phyloP scores from a whole-genome alignment of 2,329 filamentous ascomycete species.

The Botrytis deweyae region DNA sequence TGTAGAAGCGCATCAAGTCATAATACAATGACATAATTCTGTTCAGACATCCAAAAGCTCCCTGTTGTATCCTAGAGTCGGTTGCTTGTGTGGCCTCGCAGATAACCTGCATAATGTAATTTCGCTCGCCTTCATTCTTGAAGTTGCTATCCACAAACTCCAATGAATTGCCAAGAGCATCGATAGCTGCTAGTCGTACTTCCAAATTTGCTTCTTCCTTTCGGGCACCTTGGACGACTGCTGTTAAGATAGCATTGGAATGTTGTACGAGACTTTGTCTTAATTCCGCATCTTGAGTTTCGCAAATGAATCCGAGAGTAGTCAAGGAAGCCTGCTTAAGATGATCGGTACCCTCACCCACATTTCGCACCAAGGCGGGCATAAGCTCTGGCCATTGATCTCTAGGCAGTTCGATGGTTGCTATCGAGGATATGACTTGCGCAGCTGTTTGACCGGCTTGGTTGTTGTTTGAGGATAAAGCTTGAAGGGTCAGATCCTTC shows the following conservation, averaged over 20 bases:
- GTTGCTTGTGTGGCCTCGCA: conserved; percentile 96
- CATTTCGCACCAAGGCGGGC: conserved; percentile 84
- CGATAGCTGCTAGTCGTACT: conserved; percentile 89
- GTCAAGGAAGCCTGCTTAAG: conserved; percentile 94
- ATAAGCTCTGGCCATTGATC: conserved; percentile 94
- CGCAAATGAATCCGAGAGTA: conserved; percentile 98
- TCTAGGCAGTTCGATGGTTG: conserved; percentile 88
- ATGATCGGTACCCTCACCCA: conserved; percentile 80
- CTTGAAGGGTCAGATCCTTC: conserved; percentile 87
- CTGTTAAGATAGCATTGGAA: conserved; percentile 96
- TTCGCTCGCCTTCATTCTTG: conserved; percentile 97
- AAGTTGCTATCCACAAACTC: conserved; percentile 99
- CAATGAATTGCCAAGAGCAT: conserved; percentile 90
- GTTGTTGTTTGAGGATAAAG: conserved; percentile 73
- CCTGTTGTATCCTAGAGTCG: conserved; percentile 89
- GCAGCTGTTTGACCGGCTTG: conserved; percentile 87
- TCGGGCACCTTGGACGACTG: conserved; percentile 93
- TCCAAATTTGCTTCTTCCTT: conserved; percentile 93
- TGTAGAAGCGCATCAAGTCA: conserved; percentile 99
- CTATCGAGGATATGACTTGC: conserved; percentile 93
- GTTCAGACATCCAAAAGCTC: conserved; percentile 95
- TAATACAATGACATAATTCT: conserved; percentile 99
- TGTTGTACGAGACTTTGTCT: conserved; percentile 77
- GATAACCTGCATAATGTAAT: conserved; percentile 99
- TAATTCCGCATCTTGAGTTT: conserved; percentile 86